Percentiles rank a stretch among this genome's conserved stretches.
Conservation (phyloP, 345 rosid species). For the Geranium brycei region DNA sequence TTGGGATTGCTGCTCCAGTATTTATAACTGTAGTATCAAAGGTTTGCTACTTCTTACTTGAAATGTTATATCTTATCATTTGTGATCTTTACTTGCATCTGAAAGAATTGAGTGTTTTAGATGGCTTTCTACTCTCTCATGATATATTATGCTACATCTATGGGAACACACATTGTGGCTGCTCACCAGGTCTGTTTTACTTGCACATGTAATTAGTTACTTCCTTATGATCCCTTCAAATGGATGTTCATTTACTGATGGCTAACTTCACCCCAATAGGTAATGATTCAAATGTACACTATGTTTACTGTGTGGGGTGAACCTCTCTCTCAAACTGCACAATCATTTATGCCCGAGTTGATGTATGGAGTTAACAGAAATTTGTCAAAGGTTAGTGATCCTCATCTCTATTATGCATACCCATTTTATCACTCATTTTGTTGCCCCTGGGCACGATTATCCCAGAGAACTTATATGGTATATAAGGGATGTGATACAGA, state of each 20-base stretch:
- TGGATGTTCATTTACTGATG: not conserved
- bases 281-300: constrained; percentile 30
- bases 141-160: constrained; percentile 67
- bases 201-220: not conserved
- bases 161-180: constrained; percentile 65
- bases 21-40: constrained; percentile 46
- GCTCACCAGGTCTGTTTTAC: constrained; percentile 72
- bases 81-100: constrained; percentile 4
- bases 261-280: constrained; percentile 5
- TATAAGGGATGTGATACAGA: no score
- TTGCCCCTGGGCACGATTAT: no score
- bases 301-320: constrained; percentile 42
- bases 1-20: constrained; percentile 64
- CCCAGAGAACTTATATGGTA: no score
- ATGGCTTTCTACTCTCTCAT: constrained; percentile 69
- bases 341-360: constrained; percentile 32
- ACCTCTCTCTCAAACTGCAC: constrained; percentile 38
- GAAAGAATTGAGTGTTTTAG: constrained; percentile 26
- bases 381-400: constrained; percentile 27
- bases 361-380: constrained; percentile 30
- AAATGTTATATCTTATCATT: not conserved
- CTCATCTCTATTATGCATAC: not conserved
- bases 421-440: not conserved
- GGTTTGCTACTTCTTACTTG: constrained; percentile 21
- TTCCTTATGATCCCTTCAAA: not conserved